Base-by-base conservation (phyloP, 2,329 filamentous ascomycete species). In the Neurospora sp. region DNA sequence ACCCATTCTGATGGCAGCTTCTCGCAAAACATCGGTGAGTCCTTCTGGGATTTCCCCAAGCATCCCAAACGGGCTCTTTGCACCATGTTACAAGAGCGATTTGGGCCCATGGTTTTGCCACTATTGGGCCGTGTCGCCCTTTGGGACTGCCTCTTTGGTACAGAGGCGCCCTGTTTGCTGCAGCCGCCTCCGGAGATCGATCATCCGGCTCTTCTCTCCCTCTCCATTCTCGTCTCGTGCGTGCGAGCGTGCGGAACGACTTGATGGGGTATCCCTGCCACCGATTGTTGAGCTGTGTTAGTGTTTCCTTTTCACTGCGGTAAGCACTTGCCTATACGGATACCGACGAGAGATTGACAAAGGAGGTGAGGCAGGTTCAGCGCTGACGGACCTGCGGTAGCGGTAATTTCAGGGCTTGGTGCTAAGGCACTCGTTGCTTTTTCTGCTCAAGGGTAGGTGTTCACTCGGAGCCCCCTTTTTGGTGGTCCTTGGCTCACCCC, bases 71-170 rank as follows among this genome's bases (percentile, higher is more conserved):
- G 33, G 67, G 69, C n/a, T 57, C 57, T 33, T 43, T 41, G 67
- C 67, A 69, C 69, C 8, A 36, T 57, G 62, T 66, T 57, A 23
- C 41, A 66, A 66, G 39, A 70, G 67, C 41, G 39, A 8, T 66
- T 71, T 68, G 66, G 52, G 68, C 36, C 66, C 68, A 62, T 65
- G 66, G 23, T 46, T 36, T 70, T 67, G 68, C 46, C 68, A 67
- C 71, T 65, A 69, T 72, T 71, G 71, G 69, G 17, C 52, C 52
- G 52, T 62, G 52, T 62, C 52, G 52, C 52, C 52, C 40, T 40
- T 66, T 39, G 57, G 71, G 57, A 68, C 68, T 66, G 71, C 69
- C 69, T 67, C 37, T 71, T 69, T 66, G 40, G 71, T 72, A 68
- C 33, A 52, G 66, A 69, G 66, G 69, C 68, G 69, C 57, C 23